Conservation (phyloP, 1,284 basidiomycete genomes). For the Ustilago esculenta region DNA sequence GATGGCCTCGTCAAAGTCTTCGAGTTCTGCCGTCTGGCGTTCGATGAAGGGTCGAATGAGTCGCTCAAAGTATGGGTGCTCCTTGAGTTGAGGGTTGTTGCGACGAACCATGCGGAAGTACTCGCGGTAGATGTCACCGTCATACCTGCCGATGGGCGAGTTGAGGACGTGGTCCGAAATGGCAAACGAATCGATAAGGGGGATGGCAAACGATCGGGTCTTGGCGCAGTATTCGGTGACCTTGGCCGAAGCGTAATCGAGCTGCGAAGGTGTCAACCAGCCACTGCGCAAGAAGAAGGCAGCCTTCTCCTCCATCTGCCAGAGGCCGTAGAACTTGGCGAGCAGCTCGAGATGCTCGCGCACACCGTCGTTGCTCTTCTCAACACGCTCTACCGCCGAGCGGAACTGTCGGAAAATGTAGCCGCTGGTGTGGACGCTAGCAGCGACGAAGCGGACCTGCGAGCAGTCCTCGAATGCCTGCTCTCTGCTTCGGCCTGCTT, state of each 20-base stretch:
- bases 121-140: slow-evolving; percentile 64
- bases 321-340: slow-evolving; percentile 68
- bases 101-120: slow-evolving; percentile 62
- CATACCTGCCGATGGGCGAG: slow-evolving; percentile 70
- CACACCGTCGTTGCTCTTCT: slow-evolving; percentile 57
- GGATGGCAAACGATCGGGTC: slow-evolving; percentile 69
- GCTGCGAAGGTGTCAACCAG: slow-evolving; percentile 69
- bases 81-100: slow-evolving; percentile 65
- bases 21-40: slow-evolving; percentile 68
- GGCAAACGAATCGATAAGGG: slow-evolving; percentile 71
- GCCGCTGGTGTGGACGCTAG: slow-evolving; percentile 68
- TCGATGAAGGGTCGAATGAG: slow-evolving; percentile 72
- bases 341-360: slow-evolving; percentile 57
- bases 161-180: slow-evolving; percentile 73
- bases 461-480: slow-evolving; percentile 72
- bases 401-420: slow-evolving; percentile 67
- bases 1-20: slow-evolving; percentile 67
- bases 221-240: slow-evolving; percentile 71
- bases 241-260: slow-evolving; percentile 69
- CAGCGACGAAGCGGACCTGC: slow-evolving; percentile 72
- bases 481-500: slow-evolving; percentile 70
- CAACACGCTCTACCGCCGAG: slow-evolving; percentile 57
- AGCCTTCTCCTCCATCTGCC: slow-evolving; percentile 73
- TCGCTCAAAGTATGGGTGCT: slow-evolving; percentile 71
- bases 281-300: slow-evolving; percentile 70